Conservation (phyloP, 148 eudicot genomes). For the Rhododendron williamsianum region DNA sequence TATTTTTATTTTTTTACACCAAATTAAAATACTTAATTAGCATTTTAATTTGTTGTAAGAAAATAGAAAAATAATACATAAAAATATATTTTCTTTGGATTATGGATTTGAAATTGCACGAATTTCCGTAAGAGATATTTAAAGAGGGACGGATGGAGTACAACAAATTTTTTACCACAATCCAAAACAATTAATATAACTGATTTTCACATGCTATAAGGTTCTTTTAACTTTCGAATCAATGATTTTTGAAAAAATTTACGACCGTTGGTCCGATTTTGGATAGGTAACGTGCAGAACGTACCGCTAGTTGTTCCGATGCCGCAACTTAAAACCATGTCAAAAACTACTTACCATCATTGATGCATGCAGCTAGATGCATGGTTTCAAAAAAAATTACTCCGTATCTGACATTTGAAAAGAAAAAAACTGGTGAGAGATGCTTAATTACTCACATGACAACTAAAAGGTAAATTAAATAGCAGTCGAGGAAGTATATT, state of each 20-base stretch:
- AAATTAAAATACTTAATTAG: no score
- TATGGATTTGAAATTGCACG: no score
- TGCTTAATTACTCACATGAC: neutral
- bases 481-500: neutral
- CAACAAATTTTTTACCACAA: no score
- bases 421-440: neutral
- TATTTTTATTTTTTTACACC: no score
- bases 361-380: neutral
- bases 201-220: neutral
- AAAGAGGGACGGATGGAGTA: no score
- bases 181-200: neutral
- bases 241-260: neutral
- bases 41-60: no score
- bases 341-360: neutral
- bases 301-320: neutral
- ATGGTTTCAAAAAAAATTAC: no score
- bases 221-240: neutral
- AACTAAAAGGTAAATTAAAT: neutral
- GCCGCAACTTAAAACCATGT: neutral
- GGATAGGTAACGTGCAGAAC: neutral
- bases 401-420: neutral
- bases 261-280: neutral
- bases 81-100: no score
- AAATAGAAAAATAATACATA: no score
- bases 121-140: no score